Evolutionary conservation across 768 basidiomycete genomes (phyloP), one percentile per base, ranked within the genome.

Genomic region (Leccinum fibrillosum): DNA sequence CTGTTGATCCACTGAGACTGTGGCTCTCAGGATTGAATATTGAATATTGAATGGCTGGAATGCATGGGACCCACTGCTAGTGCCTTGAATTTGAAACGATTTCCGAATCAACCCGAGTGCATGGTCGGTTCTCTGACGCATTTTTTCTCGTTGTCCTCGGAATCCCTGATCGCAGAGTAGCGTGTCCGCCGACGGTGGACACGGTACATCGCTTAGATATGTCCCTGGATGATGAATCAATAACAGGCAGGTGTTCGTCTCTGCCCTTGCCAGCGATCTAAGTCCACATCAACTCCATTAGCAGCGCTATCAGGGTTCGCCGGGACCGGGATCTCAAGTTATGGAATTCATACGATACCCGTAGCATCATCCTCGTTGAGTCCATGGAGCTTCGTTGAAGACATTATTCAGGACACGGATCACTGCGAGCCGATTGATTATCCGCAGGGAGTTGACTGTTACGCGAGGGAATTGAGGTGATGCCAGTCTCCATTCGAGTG

Each of bases 281-380:
- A 19, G 19, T 12, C 32, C 26, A 37, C 49, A 10, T 45, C 39
- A 52, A 58, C 61, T 48, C 59, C 54, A 13, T 53, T 49, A 35
- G 49, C 53, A 61, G 58, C 52, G 48, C 45, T 32, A 47, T 47
- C 45, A 44, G 26, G 55, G 25, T 54, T 17, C 35, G 23, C 23
- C 23, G 34, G 28, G 30, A 37, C 58, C 32, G 49, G 49, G 30
- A 52, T 50, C 48, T 37, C 35, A 49, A 42, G 52, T 59, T 49
- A 54, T 58, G 49, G 57, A 63, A 58, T 65, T 55, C 56, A 61
- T 53, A 58, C 53, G n/a, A 49, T 52, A 8, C 28, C 49, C 7
- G 28, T 50, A 15, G 25, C 25, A 12, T 23, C 47, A 25, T 49
- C 19, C 51, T 32, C 13, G 47, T 47, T 45, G 52, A 2, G 32